phyloP scores from a whole-genome alignment of 768 basidiomycete species.

The Boletus tomentosulus region DNA sequence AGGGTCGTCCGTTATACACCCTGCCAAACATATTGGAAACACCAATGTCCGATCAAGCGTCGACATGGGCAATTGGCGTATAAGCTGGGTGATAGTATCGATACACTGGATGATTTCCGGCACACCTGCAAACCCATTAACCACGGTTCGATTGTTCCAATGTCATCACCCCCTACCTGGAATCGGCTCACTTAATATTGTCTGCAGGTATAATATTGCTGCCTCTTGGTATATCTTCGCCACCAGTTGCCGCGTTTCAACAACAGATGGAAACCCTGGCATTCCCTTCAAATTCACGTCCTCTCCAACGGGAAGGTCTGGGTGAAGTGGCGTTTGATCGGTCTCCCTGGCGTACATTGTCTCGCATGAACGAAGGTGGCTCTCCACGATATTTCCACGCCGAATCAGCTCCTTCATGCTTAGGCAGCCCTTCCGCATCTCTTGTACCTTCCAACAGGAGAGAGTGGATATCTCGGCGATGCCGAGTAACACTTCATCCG shows the following conservation, averaged over 20 bases:
- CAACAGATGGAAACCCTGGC: conserved; percentile 27
- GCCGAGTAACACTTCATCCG: conserved; percentile 72
- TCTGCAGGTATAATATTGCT: conserved; percentile 64
- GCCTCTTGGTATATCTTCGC: conserved; percentile 62
- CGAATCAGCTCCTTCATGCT: conserved; percentile 73
- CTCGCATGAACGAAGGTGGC: conserved; percentile 47
- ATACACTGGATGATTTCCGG: conserved; percentile 64
- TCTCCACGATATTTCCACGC: conserved; percentile 69
- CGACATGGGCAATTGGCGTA: conserved; percentile 53
- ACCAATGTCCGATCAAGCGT: conserved; percentile 63
- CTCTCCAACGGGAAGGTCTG: conserved; percentile 29
- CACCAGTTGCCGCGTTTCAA: conserved; percentile 47
- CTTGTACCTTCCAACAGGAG: conserved; percentile 68
- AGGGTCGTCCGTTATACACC: conserved; percentile 67
- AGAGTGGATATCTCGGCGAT: conserved; percentile 72
- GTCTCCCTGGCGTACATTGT: conserved; percentile 27
- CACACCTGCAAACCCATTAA: conserved; percentile 46
- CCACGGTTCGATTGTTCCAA: neutral
- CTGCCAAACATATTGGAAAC: conserved; percentile 72
- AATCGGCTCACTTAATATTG: conserved; percentile 61
- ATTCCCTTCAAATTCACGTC: conserved; percentile 23
- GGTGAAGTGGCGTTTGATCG: conserved; percentile 39
- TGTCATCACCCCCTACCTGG: conserved; percentile 50
- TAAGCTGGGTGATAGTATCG: conserved; percentile 46
- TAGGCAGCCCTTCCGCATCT: conserved; percentile 59